Conservation (phyloP, 2,329 filamentous ascomycete species). For the Diaporthe ilicicola region DNA sequence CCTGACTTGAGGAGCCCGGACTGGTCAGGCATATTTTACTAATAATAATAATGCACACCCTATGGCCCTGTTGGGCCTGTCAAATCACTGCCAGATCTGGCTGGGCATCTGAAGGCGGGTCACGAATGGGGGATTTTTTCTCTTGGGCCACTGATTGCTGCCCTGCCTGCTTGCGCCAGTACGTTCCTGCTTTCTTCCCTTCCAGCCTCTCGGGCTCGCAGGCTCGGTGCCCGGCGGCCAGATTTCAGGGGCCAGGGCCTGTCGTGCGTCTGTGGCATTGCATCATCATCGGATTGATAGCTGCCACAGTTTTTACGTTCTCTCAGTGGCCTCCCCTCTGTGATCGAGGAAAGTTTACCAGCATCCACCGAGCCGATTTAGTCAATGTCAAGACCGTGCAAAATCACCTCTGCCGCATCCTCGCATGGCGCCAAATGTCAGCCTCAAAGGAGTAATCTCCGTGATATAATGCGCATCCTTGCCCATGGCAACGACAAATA, state of each 20-base stretch:
- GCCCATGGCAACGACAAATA: slow-evolving; percentile 15
- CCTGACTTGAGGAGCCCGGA: slow-evolving; percentile 23
- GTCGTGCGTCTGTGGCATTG: slow-evolving; percentile 10
- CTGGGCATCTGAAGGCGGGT: slow-evolving; percentile 15
- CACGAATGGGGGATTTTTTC: slow-evolving; percentile 18
- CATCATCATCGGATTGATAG: slow-evolving; percentile 17
- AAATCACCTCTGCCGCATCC: neutral
- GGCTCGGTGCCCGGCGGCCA: slow-evolving; percentile 19
- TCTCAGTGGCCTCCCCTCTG: slow-evolving; percentile 11
- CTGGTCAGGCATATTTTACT: neutral
- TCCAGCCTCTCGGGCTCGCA: slow-evolving; percentile 21
- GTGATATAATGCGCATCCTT: slow-evolving; percentile 18
- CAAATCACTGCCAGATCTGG: slow-evolving; percentile 11
- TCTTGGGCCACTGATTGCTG: neutral
- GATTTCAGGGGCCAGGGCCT: slow-evolving; percentile 8
- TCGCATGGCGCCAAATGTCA: slow-evolving; percentile 16
- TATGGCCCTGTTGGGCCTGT: neutral
- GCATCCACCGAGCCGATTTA: neutral
- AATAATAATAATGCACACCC: neutral
- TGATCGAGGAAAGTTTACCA: neutral
- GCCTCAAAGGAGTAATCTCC: slow-evolving; percentile 21
- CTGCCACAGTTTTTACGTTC: neutral
- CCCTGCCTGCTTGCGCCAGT: slow-evolving; percentile 10
- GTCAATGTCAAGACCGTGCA: slow-evolving; percentile 8
- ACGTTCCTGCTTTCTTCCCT: neutral